Conservation (phyloP, 2,329 filamentous ascomycete species). For the Berkeleyomyces basicola region DNA sequence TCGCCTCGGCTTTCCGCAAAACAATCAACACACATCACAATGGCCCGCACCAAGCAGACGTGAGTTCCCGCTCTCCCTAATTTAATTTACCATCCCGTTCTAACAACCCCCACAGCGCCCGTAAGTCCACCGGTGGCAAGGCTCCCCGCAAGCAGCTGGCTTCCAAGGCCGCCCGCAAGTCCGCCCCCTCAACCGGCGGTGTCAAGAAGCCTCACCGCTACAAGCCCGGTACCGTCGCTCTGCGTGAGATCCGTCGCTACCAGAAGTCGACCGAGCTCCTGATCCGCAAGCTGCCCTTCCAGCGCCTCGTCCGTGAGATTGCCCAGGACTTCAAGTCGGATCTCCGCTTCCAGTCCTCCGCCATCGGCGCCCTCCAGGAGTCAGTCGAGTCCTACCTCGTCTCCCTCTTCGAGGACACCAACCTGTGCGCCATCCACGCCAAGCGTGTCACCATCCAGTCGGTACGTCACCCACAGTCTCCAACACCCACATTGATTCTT, state of each 20-base stretch:
- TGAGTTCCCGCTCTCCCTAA: conserved; percentile 8
- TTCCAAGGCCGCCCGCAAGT: conserved; percentile 98
- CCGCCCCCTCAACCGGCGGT: conserved; percentile 87
- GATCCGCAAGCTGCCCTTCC: conserved; percentile 94
- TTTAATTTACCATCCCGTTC: conserved; percentile 17
- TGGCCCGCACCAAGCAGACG: conserved; percentile 51
- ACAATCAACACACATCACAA: conserved; percentile 27
- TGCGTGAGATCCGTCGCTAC: conserved; percentile 96
- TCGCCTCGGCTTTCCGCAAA: conserved; percentile 16
- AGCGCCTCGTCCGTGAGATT: conserved; percentile 93
- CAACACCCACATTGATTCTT: no score
- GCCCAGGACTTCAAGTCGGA: conserved; percentile 91
- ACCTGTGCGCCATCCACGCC: conserved; percentile 95
- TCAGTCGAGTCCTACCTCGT: conserved; percentile 98
- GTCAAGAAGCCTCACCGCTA: conserved; percentile 90
- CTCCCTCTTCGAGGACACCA: conserved; percentile 96
- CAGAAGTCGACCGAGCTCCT: conserved; percentile 94
- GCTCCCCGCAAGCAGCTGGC: conserved; percentile 89
- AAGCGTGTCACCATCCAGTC: conserved; percentile 98
- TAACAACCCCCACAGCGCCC: conserved; percentile 24
- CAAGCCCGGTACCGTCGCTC: conserved; percentile 88
- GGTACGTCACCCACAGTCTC: conserved; percentile 4
- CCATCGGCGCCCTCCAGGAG: conserved; percentile 94
- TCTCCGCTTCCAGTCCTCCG: conserved; percentile 94
- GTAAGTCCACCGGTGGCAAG: conserved; percentile 69